Conservation (phyloP, 768 basidiomycete species). For the Tulasnella sp. region DNA sequence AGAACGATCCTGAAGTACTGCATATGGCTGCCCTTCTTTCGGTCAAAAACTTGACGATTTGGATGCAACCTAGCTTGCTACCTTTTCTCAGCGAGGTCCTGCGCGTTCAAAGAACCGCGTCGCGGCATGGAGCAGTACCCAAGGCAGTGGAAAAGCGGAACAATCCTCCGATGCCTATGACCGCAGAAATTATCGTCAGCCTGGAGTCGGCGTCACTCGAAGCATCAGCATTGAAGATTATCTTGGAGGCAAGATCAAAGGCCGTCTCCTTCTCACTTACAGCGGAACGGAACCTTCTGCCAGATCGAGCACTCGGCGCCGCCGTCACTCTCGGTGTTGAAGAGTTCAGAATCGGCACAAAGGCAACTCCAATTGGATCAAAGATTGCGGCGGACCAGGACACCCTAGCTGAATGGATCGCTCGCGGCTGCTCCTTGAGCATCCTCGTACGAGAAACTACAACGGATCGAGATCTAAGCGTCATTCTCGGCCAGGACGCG, state of each 20-base stretch:
- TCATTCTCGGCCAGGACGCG: conserved; percentile 33
- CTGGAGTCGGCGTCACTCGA: conserved; percentile 24
- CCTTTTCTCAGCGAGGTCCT: conserved; percentile 31
- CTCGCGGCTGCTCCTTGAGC: conserved; percentile 2
- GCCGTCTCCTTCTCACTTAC: conserved; percentile 13
- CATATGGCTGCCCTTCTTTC: conserved; percentile 17
- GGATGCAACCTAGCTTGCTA: conserved; percentile 20
- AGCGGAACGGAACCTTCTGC: background rate
- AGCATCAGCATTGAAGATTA: conserved; percentile 29
- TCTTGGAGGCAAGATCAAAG: conserved; percentile 16
- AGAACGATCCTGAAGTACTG: background rate
- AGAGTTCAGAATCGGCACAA: conserved; percentile 19
- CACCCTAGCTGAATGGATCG: conserved; percentile 28
- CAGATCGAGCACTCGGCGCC: background rate
- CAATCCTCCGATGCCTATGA: background rate
- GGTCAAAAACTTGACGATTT: background rate
- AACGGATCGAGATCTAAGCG: conserved; percentile 3
- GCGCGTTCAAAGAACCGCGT: conserved; percentile 6
- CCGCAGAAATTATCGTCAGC: conserved; percentile 4
- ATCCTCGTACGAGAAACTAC: conserved; percentile 15
- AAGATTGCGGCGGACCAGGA: conserved; percentile 33
- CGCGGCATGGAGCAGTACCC: background rate
- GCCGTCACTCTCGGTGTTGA: conserved; percentile 1
- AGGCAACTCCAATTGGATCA: conserved; percentile 21
- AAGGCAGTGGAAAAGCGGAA: background rate